Evolutionary conservation across 768 basidiomycete genomes (phyloP), one percentile per base, ranked within the genome.

Genomic region (Lepiota venenata): DNA sequence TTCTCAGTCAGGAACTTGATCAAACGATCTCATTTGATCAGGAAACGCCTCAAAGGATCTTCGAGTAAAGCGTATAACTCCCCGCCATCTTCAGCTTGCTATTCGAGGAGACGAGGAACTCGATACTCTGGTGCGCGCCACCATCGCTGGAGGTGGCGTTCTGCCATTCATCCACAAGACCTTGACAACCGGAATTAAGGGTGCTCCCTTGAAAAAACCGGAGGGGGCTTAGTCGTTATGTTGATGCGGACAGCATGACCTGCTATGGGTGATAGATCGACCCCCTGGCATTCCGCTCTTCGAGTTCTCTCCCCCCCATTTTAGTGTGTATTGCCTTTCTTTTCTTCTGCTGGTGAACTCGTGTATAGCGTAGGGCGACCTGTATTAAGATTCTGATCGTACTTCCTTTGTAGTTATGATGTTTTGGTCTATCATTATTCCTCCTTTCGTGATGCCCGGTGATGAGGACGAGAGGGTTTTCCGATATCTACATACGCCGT

Each of bases 81-180:
- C 95, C 15, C 87, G 95, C 61, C 95, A 98, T 73, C 71, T 98
- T 59, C 95, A 97, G 69, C 83, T 97, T 25, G 95, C 95, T 22
- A 98, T 98, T 60, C 88, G 94, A 57, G 95, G 95, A 32, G 95
- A 98, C 69, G 94, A 97, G 69, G 95, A 98, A 66, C 85, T 98
- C n/a, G 95, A 98, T 67, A 88, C 84, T 15, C 84, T 98, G 56
- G 93, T 98, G 25, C 84, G 87, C 50, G 95, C 94, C 3, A 97
- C 95, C 3, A 96, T 97, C 63, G 92, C 94, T 11, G 90, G 91
- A 39, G 90, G 90, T 66, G 90, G 91, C 68, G 91, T 92, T 2
- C 65, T 92, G 56, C 91, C 91, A 16, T 93, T 92, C 74, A 92
- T 93, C 60, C 91, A 93, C 79, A 91, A 91, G 79, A 83, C 78